Base-by-base conservation (phyloP, 495 filamentous ascomycete genomes). In the Glonium stellatum region DNA sequence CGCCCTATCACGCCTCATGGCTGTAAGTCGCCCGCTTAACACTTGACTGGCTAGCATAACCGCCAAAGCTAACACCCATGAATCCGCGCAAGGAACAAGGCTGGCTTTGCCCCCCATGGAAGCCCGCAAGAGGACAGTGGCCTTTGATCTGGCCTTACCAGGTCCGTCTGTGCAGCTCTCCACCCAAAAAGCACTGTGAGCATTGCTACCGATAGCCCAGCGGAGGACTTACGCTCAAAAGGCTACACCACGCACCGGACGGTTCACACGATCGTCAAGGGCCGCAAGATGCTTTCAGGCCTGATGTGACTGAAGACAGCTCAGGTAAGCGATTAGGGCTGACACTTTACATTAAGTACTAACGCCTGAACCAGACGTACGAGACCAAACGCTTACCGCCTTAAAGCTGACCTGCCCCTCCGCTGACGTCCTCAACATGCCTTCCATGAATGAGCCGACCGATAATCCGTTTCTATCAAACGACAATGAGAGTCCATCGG, bases 341-440 rank as follows among this genome's bases (percentile, higher is more conserved):
- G 27, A 31, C 27, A 31, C 27, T 6, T 3, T 6, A 3, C 27
- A 3, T 31, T 31, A 6, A 31, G 27, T 31, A 31, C 27, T 31
- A 6, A 31, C 18, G 18, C 18, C 13, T 15, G 12, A 15, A 15
- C 13, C 19, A 67, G 65, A 63, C 60, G 57, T 67, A 41, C 60
- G 65, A 31, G 11, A 61, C 49, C 64, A 60, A 41, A 67, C 65
- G 12, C 47, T 64, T 23, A 55, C 21, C 51, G 65, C 65, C 18
- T 61, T 67, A 23, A 67, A 64, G 54, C 31, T 61, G 13, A 60
- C 61, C 36, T 67, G 65, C 27, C 65, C 65, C 46, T 67, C 65
- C 5, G 65, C 65, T 54, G 60, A 67, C 60, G 41, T 61, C 54
- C 49, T 67, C 46, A 37, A 59, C 10, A 54, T 60, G 10, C 27